Evolutionary conservation across 1,284 basidiomycete species (phyloP), one percentile per base, ranked within the genome.

Genomic region (Omphalotus olearius): DNA sequence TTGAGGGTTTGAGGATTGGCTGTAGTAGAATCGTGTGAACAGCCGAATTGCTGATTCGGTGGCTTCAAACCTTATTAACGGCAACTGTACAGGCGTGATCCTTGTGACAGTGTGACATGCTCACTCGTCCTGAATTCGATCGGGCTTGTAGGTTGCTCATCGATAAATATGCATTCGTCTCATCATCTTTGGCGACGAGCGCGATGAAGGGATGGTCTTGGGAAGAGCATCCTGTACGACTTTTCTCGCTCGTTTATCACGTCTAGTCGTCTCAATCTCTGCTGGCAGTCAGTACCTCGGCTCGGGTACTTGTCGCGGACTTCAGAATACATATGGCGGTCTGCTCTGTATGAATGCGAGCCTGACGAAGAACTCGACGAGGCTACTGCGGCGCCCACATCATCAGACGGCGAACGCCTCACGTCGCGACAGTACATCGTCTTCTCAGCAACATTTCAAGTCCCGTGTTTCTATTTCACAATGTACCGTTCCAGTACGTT

Each of bases 401-500:
- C 3, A 23, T 23, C 23, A 23, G 23, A 23, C 23, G 5, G 23
- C 39, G 58, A 65, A 45, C 51, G 54, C 47, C 54, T 83, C 39
- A 69, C 65, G 41, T 80, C 73, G 55, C 67, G 72, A 26, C 82
- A 91, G 65, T 83, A 78, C 51, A 71, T 92, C 41, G 83, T 82
- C 18, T 84, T 80, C 62, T 90, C 88, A 16, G 68, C 82, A 5
- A 84, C 85, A 0, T 93, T 84, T 63, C 79, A 76, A 60, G 88
- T 91, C 1, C 90, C 90, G 9, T 75, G 82, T 0, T 85, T 93
- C 60, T 92, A 91, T 68, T 91, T 92, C 66, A 76, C 79, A 6
- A 67, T 85, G 14, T 76, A 85, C 57, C 73, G 82, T 60, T 68
- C 74, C 47, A 77, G 90, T 81, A 17, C 26, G 45, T 51, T 52